Base-by-base conservation (phyloP, 495 filamentous ascomycete genomes). In the Platismatia glauca region DNA sequence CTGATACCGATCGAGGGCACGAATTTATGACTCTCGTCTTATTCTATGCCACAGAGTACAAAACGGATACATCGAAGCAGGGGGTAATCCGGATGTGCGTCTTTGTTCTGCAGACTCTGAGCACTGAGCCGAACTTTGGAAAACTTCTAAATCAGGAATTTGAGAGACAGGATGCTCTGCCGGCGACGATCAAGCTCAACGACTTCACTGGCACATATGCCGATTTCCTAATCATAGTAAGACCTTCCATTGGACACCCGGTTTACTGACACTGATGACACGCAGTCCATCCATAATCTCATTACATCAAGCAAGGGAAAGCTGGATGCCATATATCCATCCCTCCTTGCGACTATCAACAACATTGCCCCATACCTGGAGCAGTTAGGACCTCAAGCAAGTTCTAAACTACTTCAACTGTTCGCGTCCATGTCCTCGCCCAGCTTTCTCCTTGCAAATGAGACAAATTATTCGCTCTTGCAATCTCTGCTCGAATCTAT, bases 401-500 rank as follows among this genome's bases (percentile, higher is more conserved):
- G 89, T 68, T 84, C 85, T 29, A 97, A 90, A 74, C 75, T 97
- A 53, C 77, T 97, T 53, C 90, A 97, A 65, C 78, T 97, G 11
- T 97, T 93, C 74, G 85, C 86, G 22, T 94, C 89, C 3, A 96
- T 97, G 90, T 96, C 94, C 9, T 88, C 94, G 1, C 95, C 95
- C 2, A 88, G 85, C 33, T 99, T 97, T 73, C 76, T 99, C n/a
- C 76, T 99, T 27, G 89, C 91, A 7, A 99, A 97, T 69, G 95
- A 99, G 63, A 89, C 82, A 18, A 99, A 99, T 63, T 89, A 99
- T 63, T 74, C 76, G 38, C 82, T 97, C 34, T 78, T 99, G 33
- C 81, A 83, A 24, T 91, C 92, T 0, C 74, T 99, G 38, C 79
- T 99, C 16, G 91, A 96, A 70, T 89, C 90, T 4, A 86, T 99